Evolutionary conservation across 352 stramenopile genomes (phyloP).

Genomic region (Globisporangium viniferum): DNA sequence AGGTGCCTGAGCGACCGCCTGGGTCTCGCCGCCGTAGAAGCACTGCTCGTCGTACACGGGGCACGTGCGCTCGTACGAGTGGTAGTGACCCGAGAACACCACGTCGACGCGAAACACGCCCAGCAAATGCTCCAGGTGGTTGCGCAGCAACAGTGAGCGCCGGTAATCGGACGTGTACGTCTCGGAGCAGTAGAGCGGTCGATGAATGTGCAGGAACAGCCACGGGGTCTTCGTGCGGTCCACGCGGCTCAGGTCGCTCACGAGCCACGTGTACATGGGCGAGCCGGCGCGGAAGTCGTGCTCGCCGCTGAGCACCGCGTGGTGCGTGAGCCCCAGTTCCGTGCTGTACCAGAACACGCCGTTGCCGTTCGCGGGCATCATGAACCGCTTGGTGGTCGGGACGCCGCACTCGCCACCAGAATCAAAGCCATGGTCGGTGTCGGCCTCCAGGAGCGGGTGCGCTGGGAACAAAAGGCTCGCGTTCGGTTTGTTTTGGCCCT

Average conservation of each 20-base stretch:
- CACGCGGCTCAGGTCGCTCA: slow-evolving; percentile 43
- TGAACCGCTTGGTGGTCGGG: slow-evolving; percentile 65
- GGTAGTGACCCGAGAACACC: slow-evolving; percentile 58
- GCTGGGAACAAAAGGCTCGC: slow-evolving; percentile 28
- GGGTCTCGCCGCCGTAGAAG: slow-evolving; percentile 16
- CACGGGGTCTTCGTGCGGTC: slow-evolving; percentile 53
- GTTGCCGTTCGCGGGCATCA: slow-evolving; percentile 63
- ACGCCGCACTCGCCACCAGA: slow-evolving; percentile 86
- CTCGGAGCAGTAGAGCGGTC: slow-evolving; percentile 56
- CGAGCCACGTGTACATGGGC: slow-evolving; percentile 46
- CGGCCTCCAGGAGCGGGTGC: slow-evolving; percentile 31
- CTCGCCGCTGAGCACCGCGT: slow-evolving; percentile 50
- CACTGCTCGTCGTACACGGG: slow-evolving; percentile 51
- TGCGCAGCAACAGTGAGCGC: slow-evolving; percentile 34
- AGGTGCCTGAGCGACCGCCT: slow-evolving; percentile 32
- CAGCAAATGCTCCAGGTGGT: slow-evolving; percentile 46
- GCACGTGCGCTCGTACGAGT: slow-evolving; percentile 64
- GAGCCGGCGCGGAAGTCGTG: slow-evolving; percentile 50
- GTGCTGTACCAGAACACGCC: slow-evolving; percentile 62
- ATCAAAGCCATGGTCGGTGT: slow-evolving; percentile 38
- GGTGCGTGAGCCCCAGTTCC: slow-evolving; percentile 49
- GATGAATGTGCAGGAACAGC: slow-evolving; percentile 61
- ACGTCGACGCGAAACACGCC: slow-evolving; percentile 49
- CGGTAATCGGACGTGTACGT: slow-evolving; percentile 38
- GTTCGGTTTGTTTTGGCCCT: slow-evolving; percentile 18